Conservation (phyloP, 805 yeast genomes). For the Candida gorgasii region DNA sequence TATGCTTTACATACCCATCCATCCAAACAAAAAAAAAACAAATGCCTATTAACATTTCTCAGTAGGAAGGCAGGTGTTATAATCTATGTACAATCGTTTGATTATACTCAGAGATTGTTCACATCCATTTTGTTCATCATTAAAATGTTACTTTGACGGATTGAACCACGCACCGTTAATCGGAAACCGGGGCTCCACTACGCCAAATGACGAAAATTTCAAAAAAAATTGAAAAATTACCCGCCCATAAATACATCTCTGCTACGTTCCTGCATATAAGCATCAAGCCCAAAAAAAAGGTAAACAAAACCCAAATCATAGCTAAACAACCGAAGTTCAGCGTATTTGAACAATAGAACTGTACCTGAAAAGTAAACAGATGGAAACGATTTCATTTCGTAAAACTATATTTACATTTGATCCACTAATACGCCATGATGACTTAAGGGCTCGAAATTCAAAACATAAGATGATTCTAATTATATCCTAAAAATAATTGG, state of each 20-base stretch:
- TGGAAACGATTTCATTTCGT: background rate
- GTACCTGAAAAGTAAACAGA: background rate
- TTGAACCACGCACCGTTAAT: no score
- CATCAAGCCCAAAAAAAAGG: no score
- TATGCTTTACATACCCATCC: no score
- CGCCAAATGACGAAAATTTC: conserved; percentile 7
- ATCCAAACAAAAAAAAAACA: no score
- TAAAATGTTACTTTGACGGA: conserved; percentile 17
- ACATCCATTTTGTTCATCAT: conserved; percentile 50
- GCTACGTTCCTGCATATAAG: no score
- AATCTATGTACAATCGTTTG: conserved; percentile 44
- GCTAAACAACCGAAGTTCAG: no score
- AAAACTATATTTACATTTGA: background rate
- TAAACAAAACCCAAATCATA: no score
- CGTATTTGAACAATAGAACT: no score
- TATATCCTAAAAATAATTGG: background rate
- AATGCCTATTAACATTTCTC: conserved; percentile 20
- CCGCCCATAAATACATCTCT: no score
- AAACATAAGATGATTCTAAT: background rate
- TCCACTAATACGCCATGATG: background rate
- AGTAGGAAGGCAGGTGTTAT: conserved; percentile 53
- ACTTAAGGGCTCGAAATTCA: background rate
- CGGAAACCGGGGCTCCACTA: conserved; percentile 5
- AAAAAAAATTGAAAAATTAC: background rate
- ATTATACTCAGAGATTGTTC: conserved; percentile 50